phyloP scores from a whole-genome alignment of 768 basidiomycete species.

The Cystobasidiopsis lactophilus region DNA sequence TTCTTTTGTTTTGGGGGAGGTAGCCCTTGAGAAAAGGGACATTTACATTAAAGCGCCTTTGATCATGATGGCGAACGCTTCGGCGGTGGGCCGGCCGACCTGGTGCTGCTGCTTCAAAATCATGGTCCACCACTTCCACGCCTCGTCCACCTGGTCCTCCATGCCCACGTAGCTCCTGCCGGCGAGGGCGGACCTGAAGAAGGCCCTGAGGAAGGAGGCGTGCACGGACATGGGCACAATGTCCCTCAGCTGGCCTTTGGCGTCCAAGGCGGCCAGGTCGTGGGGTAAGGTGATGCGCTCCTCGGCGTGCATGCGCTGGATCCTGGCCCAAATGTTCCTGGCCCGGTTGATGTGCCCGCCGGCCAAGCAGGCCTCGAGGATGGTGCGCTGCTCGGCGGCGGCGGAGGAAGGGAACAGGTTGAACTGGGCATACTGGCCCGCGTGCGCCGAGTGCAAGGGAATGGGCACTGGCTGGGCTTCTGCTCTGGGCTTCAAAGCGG shows the following conservation, averaged over 20 bases:
- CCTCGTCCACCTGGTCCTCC: conserved; percentile 6
- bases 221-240: conserved; percentile 14
- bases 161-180: conserved; percentile 7
- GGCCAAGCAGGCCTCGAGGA: conserved; percentile 66
- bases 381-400: conserved; percentile 45
- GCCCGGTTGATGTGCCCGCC: conserved; percentile 60
- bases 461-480: background rate
- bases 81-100: conserved; percentile 35
- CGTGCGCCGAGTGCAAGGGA: background rate
- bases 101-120: conserved; percentile 45
- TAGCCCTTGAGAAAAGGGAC: conserved; percentile 9
- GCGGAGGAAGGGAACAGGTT: conserved; percentile 37
- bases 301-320: conserved; percentile 27
- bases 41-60: conserved; percentile 36
- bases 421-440: background rate
- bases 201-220: conserved; percentile 17
- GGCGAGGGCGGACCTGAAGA: conserved; percentile 11
- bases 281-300: background rate
- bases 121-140: conserved; percentile 29
- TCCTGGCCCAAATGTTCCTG: conserved; percentile 42
- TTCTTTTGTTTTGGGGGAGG: too few species aligned
- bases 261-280: background rate
- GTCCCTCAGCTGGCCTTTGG: conserved; percentile 1
- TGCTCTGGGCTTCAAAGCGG: too few species aligned
- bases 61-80: conserved; percentile 50